phyloP scores from a whole-genome alignment of 345 rosid species.

The Stellera chamaejasme region DNA sequence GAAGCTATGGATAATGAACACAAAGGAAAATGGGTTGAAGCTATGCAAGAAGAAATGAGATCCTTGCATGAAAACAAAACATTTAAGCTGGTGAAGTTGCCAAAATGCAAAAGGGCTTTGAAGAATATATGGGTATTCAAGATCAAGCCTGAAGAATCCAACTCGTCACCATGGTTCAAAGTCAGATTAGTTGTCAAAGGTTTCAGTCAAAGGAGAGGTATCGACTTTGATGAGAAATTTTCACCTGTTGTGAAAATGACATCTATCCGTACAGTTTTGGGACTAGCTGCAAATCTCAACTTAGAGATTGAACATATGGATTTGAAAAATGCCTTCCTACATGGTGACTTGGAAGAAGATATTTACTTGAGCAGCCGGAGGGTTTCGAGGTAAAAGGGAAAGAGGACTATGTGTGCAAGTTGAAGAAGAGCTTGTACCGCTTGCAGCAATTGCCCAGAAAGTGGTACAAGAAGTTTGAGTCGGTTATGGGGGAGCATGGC shows the following conservation, averaged over 20 bases:
- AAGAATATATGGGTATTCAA: neutral
- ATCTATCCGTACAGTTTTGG: neutral
- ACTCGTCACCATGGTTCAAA: neutral
- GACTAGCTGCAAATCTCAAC: neutral
- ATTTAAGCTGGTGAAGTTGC: neutral
- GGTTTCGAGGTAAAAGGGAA: neutral
- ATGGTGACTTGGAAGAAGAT: neutral
- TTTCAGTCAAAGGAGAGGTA: neutral
- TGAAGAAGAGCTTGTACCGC: neutral
- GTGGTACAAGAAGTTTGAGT: neutral
- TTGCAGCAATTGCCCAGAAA: neutral
- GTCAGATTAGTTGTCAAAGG: neutral
- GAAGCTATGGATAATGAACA: neutral
- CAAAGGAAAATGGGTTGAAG: neutral
- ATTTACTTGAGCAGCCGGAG: neutral
- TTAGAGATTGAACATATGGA: neutral
- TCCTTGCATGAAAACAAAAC: neutral
- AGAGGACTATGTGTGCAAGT: neutral
- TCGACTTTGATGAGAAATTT: conserved; percentile 5
- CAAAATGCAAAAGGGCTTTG: too few species aligned
- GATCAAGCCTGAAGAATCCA: neutral
- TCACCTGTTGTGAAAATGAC: too few species aligned
- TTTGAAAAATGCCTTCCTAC: neutral
- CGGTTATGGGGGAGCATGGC: too few species aligned
- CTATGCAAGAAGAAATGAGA: neutral